Percentiles rank a stretch among this genome's conserved stretches.
Conservation (phyloP, 495 filamentous ascomycete genomes). For the Halenospora varia region DNA sequence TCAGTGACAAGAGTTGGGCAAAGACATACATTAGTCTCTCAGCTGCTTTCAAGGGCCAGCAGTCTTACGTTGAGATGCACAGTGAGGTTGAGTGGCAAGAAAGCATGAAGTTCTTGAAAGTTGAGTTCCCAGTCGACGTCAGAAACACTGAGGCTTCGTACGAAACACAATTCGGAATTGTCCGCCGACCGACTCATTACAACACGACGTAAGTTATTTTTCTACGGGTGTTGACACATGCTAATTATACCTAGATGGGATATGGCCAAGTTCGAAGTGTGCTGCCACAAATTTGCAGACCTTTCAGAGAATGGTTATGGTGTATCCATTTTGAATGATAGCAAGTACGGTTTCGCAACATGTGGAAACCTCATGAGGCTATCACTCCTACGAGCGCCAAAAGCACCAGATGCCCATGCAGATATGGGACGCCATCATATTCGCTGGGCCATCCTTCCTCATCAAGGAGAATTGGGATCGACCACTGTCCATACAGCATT, state of each 20-base stretch:
- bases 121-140: slow-evolving; percentile 94
- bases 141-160: slow-evolving; percentile 92
- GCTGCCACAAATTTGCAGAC: slow-evolving; percentile 97
- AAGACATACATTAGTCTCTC: slow-evolving; percentile 80
- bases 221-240: slow-evolving; percentile 5
- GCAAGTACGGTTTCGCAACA: slow-evolving; percentile 95
- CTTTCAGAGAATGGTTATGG: slow-evolving; percentile 89
- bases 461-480: slow-evolving; percentile 63
- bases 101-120: slow-evolving; percentile 96
- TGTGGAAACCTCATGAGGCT: slow-evolving; percentile 89
- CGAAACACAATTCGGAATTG: slow-evolving; percentile 89
- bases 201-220: slow-evolving; percentile 62
- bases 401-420: slow-evolving; percentile 91
- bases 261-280: slow-evolving; percentile 99
- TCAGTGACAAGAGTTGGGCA: slow-evolving; percentile 83
- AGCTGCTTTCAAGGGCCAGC: slow-evolving; percentile 57
- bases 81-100: slow-evolving; percentile 91
- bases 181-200: slow-evolving; percentile 87
- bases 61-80: slow-evolving; percentile 70
- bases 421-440: slow-evolving; percentile 93
- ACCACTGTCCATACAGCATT: slow-evolving; percentile 77
- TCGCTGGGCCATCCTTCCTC: slow-evolving; percentile 89
- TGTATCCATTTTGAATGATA: slow-evolving; percentile 91
- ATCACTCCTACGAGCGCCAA: slow-evolving; percentile 84
- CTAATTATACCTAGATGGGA: slow-evolving; percentile 67